phyloP scores from a whole-genome alignment of 805 yeast genomes.

The Saccharomycopsis fibuligera region DNA sequence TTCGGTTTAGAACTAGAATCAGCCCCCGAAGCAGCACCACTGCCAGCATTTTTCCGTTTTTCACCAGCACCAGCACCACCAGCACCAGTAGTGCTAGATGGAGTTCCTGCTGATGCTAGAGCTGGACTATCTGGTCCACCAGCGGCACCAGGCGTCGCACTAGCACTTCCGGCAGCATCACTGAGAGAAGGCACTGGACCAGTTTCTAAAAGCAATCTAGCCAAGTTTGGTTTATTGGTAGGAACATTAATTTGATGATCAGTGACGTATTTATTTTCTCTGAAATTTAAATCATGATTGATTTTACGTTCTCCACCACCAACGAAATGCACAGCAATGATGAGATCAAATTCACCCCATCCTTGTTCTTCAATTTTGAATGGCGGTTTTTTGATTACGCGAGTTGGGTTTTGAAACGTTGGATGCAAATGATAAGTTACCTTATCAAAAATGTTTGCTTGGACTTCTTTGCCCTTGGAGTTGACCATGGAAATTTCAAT shows the following conservation, averaged over 20 bases:
- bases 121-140: slow-evolving; percentile 25
- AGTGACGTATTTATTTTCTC: slow-evolving; percentile 64
- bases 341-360: slow-evolving; percentile 97
- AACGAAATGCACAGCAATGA: slow-evolving; percentile 64
- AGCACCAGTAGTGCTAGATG: slow-evolving; percentile 16
- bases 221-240: slow-evolving; percentile 62
- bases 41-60: slow-evolving; percentile 30
- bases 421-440: slow-evolving; percentile 94
- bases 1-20: slow-evolving; percentile 18
- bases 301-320: slow-evolving; percentile 93
- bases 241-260: slow-evolving; percentile 79
- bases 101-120: slow-evolving; percentile 21
- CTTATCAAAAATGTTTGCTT: slow-evolving; percentile 84
- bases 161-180: slow-evolving; percentile 25
- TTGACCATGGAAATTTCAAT: slow-evolving; percentile 71
- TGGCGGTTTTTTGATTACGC: slow-evolving; percentile 76
- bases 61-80: slow-evolving; percentile 28
- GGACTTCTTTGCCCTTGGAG: slow-evolving; percentile 71
- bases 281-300: slow-evolving; percentile 84
- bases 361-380: slow-evolving; percentile 88
- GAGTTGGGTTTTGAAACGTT: slow-evolving; percentile 83
- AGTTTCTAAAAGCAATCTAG: slow-evolving; percentile 66
- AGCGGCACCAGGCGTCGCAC: slow-evolving; percentile 22
- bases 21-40: too few relatives aligned
- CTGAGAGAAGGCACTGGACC: slow-evolving; percentile 72